Evolutionary conservation across 805 yeast species (phyloP).

Genomic region (Candida patagonica): DNA sequence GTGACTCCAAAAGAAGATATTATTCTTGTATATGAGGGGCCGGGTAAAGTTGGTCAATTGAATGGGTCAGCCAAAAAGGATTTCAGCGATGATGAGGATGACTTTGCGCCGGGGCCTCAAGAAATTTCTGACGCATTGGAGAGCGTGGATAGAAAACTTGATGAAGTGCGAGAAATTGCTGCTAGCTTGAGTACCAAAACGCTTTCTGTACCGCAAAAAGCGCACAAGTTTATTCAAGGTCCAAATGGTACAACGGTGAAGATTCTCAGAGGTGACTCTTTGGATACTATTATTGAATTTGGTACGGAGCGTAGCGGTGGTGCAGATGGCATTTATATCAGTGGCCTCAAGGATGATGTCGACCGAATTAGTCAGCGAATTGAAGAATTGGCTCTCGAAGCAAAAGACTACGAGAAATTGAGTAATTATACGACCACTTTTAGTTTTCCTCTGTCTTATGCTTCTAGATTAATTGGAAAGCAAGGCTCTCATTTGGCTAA

Average conservation of each 20-base stretch:
- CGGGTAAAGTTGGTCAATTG: neutral
- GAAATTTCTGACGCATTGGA: conserved; percentile 50
- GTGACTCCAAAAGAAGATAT: conserved; percentile 27
- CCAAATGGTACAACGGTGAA: conserved; percentile 52
- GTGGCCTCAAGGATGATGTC: conserved; percentile 64
- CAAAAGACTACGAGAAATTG: conserved; percentile 40
- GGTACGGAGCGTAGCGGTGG: conserved; percentile 23
- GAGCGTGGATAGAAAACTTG: conserved; percentile 45
- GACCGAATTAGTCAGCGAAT: conserved; percentile 44
- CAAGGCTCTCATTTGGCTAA: conserved; percentile 68
- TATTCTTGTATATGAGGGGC: conserved; percentile 45
- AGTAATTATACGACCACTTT: conserved; percentile 38
- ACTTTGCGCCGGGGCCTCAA: conserved; percentile 60
- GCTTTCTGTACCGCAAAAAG: conserved; percentile 42
- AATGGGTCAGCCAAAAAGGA: conserved; percentile 7
- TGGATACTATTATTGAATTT: conserved; percentile 28
- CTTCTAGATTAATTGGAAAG: conserved; percentile 83
- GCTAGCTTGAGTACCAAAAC: conserved; percentile 41
- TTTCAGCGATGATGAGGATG: conserved; percentile 38
- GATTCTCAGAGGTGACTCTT: conserved; percentile 31
- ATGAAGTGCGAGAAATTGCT: conserved; percentile 50
- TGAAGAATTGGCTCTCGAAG: conserved; percentile 44
- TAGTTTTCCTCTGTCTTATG: conserved; percentile 54
- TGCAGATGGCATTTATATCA: conserved; percentile 51
- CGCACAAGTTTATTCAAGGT: conserved; percentile 54